Evolutionary conservation across 352 stramenopile species (phyloP), one percentile per base, ranked within the genome.

Genomic region (Globisporangium paddicum): DNA sequence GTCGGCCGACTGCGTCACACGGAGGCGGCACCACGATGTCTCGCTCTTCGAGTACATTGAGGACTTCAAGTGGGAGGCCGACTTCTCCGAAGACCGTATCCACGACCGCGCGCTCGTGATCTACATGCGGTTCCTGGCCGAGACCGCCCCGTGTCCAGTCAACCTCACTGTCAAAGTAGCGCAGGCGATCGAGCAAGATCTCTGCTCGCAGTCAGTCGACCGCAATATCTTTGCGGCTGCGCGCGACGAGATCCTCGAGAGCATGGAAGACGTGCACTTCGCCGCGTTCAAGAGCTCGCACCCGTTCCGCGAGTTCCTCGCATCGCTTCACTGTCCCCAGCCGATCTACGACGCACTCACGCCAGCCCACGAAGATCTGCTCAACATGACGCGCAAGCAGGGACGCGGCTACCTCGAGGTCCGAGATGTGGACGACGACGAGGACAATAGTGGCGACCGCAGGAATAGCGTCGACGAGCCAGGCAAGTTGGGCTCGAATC

Each of bases 1-100:
- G 80, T 66, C 69, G 14, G 77, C 77, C 7, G 79, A 85, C 59
- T 84, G 79, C 19, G 69, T 87, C 8, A 66, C 50, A 13, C 65
- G 78, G 7, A 51, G 71, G 23, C 60, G 67, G 5, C 66, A 85
- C 62, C 62, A 83, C 45, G 76, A 88, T 37, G 63, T 90, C 9
- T 52, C 48, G 10, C 58, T 90, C 14, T 88, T 88, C 28, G 77
- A 88, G 59, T 66, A 77, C 32, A 86, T 88, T 38, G 80, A 90
- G 44, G 71, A 87, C 48, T 90, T 85, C 47, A 77, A 74, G 55
- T 87, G 74, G 69, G 69, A 85, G 45, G 65, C 67, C 10, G 68
- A 86, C 45, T 56, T 79, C 32, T 67, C 69, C 0, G 80, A 90
- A 19, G 72, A 79, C 28, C 68, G 70, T 18, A 70, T 76, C 25